A percentile compares a stretch with the other conserved stretches of the same genome.
Evolutionary conservation across 805 yeast genomes (phyloP).

Genomic region (Lipomyces spencermartinsiae): DNA sequence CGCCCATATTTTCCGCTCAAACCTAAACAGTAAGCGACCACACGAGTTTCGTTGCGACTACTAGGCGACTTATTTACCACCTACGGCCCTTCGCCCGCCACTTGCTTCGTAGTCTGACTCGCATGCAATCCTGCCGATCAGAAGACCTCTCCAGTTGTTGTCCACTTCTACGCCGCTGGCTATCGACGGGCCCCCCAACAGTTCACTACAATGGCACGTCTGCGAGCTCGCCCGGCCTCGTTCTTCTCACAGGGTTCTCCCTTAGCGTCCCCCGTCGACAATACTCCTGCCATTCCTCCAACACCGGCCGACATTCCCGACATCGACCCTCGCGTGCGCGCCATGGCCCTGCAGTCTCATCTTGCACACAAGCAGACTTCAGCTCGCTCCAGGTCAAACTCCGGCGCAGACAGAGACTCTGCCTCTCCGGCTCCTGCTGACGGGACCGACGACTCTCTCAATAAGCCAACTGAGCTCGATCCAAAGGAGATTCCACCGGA

Average conservation of each 20-base stretch:
- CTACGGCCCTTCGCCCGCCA: conserved; percentile 11
- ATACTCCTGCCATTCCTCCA: conserved; percentile 22
- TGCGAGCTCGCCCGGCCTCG: conserved; percentile 25
- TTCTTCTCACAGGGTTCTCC: conserved; percentile 18
- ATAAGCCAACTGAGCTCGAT: conserved; percentile 23
- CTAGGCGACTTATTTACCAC: not conserved
- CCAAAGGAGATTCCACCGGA: conserved; percentile 60
- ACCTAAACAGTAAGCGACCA: not conserved
- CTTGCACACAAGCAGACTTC: conserved; percentile 9
- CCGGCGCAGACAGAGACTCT: conserved; percentile 5
- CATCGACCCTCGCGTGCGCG: conserved; percentile 20
- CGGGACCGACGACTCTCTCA: conserved; percentile 2
- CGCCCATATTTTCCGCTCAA: not conserved
- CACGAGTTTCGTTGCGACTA: not conserved
- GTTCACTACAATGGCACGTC: conserved; percentile 12
- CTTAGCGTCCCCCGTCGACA: not conserved
- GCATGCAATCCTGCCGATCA: conserved; percentile 8
- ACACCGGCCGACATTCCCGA: conserved; percentile 4
- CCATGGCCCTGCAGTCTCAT: conserved; percentile 18
- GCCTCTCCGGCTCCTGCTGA: not conserved
- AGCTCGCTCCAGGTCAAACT: conserved; percentile 3
- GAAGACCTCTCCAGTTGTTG: conserved; percentile 14
- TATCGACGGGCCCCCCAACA: not conserved
- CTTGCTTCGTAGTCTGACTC: conserved; percentile 16
- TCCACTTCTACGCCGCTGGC: conserved; percentile 3